Percentiles rank a stretch among this genome's conserved stretches.
These are phyloP conservation scores for Oryza longistaminata DNA, from an alignment of 176 grass and related monocot species.

Conservation along the genomic window DNA sequence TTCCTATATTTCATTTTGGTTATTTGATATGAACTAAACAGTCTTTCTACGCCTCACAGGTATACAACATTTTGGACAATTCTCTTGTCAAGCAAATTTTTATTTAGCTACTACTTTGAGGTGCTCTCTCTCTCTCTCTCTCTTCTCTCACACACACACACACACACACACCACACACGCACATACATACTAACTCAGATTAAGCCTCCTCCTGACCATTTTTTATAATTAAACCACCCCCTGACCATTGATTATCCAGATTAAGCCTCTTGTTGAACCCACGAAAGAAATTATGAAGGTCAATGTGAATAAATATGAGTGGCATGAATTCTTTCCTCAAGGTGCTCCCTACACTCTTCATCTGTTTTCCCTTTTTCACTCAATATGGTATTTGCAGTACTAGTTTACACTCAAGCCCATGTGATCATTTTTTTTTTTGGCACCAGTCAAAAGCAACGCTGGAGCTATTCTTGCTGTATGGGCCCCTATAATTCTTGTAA, in stretches of 20 bases:
- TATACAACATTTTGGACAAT: slow-evolving; percentile 85
- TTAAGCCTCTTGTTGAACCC: slow-evolving; percentile 88
- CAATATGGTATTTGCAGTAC: slow-evolving; percentile 2
- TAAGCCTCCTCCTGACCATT: neutral
- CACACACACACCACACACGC: too few relatives aligned
- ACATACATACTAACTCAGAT: too few relatives aligned
- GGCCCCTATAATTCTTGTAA: slow-evolving; percentile 85
- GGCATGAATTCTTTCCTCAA: slow-evolving; percentile 98
- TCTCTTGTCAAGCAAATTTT: slow-evolving; percentile 90
- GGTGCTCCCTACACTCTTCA: slow-evolving; percentile 47
- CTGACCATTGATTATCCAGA: slow-evolving; percentile 49
- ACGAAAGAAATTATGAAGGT: slow-evolving; percentile 91
- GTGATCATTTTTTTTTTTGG: slow-evolving; percentile 31
- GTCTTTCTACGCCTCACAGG: slow-evolving; percentile 47
- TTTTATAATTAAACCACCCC: neutral
- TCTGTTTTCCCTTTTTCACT: neutral
- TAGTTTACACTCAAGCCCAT: slow-evolving; percentile 18
- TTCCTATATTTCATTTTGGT: neutral
- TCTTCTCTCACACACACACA: neutral
- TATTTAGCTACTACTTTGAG: slow-evolving; percentile 97
- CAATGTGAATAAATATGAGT: slow-evolving; percentile 86
- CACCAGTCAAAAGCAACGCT: slow-evolving; percentile 80
- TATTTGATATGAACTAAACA: slow-evolving; percentile 44
- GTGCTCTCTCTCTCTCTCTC: slow-evolving; percentile 39
- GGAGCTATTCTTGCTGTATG: slow-evolving; percentile 94